phyloP scores from a whole-genome alignment of 2,329 filamentous ascomycete genomes.

The Fusarium transvaalense region DNA sequence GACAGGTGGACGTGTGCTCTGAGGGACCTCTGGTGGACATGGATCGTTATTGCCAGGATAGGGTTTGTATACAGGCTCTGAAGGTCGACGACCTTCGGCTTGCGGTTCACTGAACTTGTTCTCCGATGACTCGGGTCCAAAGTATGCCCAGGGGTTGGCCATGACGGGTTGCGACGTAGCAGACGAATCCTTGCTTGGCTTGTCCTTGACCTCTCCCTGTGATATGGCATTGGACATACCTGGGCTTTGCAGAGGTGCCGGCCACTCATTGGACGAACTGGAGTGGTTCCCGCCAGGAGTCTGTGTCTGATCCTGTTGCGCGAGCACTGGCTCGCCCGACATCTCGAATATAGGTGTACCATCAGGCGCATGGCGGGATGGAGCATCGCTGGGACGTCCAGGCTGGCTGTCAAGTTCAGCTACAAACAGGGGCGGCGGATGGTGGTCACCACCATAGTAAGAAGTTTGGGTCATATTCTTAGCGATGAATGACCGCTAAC shows the following conservation, averaged over 20 bases:
- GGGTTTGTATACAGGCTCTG: conserved; percentile 31
- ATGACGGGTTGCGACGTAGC: conserved; percentile 10
- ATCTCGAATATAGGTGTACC: conserved; percentile 51
- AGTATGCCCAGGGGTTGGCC: conserved; percentile 54
- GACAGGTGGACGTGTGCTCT: conserved; percentile 30
- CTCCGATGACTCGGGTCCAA: conserved; percentile 44
- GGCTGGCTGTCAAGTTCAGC: conserved; percentile 51
- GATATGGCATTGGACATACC: conserved; percentile 8
- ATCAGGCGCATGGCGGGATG: conserved; percentile 35
- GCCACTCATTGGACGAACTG: conserved; percentile 49
- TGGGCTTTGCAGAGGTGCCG: conserved; percentile 48
- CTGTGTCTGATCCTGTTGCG: conserved; percentile 1
- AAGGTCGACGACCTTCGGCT: conserved; percentile 16
- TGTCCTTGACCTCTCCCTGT: conserved; percentile 12
- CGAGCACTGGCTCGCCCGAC: conserved; percentile 46
- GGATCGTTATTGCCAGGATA: conserved; percentile 31
- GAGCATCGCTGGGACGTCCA: conserved; percentile 26
- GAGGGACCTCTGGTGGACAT: conserved; percentile 27
- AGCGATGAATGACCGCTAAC: background rate
- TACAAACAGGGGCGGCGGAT: conserved; percentile 47
- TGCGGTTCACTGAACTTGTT: conserved; percentile 4
- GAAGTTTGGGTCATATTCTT: conserved; percentile 33
- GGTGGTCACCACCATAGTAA: conserved; percentile 33
- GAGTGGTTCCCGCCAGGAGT: conserved; percentile 7
- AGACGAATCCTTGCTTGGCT: conserved; percentile 13